Conservation (phyloP, 176 grass and related monocot species). For the Aegilops speltoides region DNA sequence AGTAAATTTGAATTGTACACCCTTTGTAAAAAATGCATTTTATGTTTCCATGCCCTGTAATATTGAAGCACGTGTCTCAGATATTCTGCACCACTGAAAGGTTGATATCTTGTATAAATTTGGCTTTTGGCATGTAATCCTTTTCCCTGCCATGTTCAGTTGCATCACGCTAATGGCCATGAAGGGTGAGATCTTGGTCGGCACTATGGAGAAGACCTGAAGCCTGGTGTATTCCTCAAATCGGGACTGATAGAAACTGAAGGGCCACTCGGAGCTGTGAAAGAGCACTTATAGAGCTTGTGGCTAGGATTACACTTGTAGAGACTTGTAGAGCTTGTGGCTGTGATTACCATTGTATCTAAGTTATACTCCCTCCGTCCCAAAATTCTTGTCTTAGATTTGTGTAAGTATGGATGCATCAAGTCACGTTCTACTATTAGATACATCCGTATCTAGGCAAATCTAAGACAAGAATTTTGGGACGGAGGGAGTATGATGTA, state of each 20-base stretch:
- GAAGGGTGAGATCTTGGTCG: constrained; percentile 31
- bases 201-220: constrained; percentile 62
- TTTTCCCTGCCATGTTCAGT: not conserved
- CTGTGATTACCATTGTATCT: no score
- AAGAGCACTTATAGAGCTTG: constrained; percentile 32
- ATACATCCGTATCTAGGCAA: no score
- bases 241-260: constrained; percentile 60
- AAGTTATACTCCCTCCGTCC: no score
- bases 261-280: constrained; percentile 58
- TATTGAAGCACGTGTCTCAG: not conserved
- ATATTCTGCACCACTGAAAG: not conserved
- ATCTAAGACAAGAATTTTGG: no score
- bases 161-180: no score
- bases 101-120: not conserved
- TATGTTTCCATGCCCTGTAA: not conserved
- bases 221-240: constrained; percentile 79
- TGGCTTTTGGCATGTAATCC: no score
- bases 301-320: no score
- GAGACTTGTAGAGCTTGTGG: no score
- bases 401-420: no score
- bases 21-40: not conserved
- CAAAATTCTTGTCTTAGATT: no score
- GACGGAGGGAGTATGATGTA: no score
- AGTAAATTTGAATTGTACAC: not conserved
- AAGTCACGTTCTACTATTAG: no score